phyloP scores from a whole-genome alignment of 1,284 basidiomycete species.

The Melampsora larici-populina region DNA sequence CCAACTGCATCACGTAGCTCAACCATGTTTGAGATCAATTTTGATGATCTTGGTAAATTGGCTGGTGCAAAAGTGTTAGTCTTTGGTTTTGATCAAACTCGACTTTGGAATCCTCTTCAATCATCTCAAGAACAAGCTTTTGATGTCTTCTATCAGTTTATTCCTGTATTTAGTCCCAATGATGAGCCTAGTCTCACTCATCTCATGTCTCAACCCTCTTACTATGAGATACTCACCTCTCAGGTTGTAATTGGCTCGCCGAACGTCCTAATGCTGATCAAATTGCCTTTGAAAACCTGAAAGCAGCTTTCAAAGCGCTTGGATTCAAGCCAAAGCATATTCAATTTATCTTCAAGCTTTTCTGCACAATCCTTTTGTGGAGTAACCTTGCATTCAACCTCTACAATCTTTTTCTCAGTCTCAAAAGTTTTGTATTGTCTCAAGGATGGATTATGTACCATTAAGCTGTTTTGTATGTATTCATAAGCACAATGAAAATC shows the following conservation, averaged over 20 bases:
- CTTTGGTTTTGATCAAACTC: conserved; percentile 80
- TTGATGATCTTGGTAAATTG: conserved; percentile 69
- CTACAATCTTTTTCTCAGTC: no score
- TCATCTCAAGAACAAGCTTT: conserved; percentile 55
- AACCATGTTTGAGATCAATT: conserved; percentile 85
- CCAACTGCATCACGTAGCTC: conserved; percentile 82
- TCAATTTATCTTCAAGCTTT: conserved; percentile 72
- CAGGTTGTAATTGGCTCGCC: conserved; percentile 78
- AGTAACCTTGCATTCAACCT: conserved; percentile 72
- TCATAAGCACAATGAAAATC: no score
- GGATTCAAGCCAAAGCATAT: conserved; percentile 86
- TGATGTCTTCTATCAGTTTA: conserved; percentile 50
- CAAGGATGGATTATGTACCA: no score
- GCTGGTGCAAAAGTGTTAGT: conserved; percentile 74
- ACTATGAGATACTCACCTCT: conserved; percentile 75
- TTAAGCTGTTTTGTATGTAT: no score
- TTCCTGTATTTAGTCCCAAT: conserved; percentile 71
- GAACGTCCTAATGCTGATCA: conserved; percentile 80
- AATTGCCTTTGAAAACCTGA: conserved; percentile 75
- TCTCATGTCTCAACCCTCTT: conserved; percentile 72
- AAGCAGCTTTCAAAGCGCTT: conserved; percentile 71
- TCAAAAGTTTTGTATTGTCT: no score
- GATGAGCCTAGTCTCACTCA: conserved; percentile 71
- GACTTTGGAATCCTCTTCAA: conserved; percentile 60
- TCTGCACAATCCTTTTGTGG: conserved; percentile 75